A percentile compares a stretch with the other conserved stretches of the same genome.
Conservation (phyloP, 2,329 filamentous ascomycete species). For the Lasiodiplodia sp. region DNA sequence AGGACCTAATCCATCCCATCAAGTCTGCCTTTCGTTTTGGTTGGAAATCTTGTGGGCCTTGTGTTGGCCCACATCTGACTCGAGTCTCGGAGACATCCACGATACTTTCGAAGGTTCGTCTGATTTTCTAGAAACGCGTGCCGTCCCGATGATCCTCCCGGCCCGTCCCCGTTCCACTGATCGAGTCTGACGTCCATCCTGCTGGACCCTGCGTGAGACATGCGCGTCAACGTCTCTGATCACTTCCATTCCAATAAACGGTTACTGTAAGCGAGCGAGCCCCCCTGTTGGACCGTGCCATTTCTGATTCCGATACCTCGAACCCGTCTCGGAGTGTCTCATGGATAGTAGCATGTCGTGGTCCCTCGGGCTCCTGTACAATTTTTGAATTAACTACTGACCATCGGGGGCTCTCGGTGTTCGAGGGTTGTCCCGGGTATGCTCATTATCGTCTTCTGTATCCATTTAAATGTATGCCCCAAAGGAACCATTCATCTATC, state of each 20-base stretch:
- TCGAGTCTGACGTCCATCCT: background rate
- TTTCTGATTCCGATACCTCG: background rate
- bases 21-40: background rate
- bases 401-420: background rate
- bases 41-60: background rate
- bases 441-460: slow-evolving; percentile 1
- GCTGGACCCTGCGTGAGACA: background rate
- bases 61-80: background rate
- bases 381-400: slow-evolving; percentile 11
- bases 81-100: background rate
- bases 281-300: background rate
- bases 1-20: background rate
- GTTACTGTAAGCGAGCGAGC: background rate
- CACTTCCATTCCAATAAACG: background rate
- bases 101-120: background rate
- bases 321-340: background rate
- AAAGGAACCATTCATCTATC: background rate
- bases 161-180: background rate
- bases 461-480: background rate
- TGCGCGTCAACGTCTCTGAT: background rate
- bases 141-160: slow-evolving; percentile 10
- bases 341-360: background rate
- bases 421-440: background rate
- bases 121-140: slow-evolving; percentile 2
- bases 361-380: background rate